phyloP scores from a whole-genome alignment of 129 eudicot genomes.

The Silybum marianum region DNA sequence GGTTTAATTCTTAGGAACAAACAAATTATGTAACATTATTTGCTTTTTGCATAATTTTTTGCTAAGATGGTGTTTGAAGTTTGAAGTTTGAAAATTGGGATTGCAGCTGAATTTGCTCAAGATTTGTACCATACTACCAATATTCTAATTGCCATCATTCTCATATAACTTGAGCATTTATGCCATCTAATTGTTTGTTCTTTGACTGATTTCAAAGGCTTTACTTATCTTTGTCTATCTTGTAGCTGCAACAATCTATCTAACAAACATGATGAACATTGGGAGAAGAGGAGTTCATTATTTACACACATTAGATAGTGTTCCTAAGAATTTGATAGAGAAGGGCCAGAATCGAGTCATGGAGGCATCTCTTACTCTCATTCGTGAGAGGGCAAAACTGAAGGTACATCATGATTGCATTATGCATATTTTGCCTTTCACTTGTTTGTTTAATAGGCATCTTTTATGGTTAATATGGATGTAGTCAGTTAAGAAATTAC shows the following conservation, averaged over 20 bases:
- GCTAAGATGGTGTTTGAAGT: conserved; percentile 7
- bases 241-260: conserved; percentile 18
- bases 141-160: neutral
- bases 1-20: neutral
- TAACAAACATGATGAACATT: conserved; percentile 52
- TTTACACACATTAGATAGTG: conserved; percentile 60
- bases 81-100: neutral
- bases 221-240: neutral
- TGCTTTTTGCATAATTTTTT: neutral
- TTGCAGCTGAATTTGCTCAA: conserved; percentile 15
- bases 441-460: conserved; percentile 3
- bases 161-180: neutral
- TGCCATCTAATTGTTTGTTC: neutral
- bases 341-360: conserved; percentile 88
- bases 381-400: conserved; percentile 96
- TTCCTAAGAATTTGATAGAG: conserved; percentile 71
- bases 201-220: conserved; percentile 3
- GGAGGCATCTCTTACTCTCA: conserved; percentile 95
- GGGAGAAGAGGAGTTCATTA: conserved; percentile 78
- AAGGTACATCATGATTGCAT: conserved; percentile 50
- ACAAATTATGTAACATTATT: neutral
- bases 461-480: neutral
- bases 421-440: neutral
- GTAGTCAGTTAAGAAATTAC: neutral
- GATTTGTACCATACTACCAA: neutral